These are phyloP conservation scores for Hypsizygus ulmarius DNA, from an alignment of 1,284 basidiomycete genomes.

Conservation along the genomic window DNA sequence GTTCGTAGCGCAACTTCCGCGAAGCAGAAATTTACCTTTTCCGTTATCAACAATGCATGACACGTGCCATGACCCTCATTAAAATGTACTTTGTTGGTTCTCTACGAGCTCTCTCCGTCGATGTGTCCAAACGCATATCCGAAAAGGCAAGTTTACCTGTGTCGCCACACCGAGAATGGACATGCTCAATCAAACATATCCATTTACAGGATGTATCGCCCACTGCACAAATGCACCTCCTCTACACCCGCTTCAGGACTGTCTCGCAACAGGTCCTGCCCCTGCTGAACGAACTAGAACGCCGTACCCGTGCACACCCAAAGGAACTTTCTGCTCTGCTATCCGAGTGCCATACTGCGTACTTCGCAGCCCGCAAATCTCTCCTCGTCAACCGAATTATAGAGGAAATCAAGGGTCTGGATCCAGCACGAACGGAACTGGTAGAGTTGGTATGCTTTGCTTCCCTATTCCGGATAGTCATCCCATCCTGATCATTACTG, in stretches of 20 bases:
- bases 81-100: conserved; percentile 91
- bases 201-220: conserved; percentile 67
- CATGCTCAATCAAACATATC: neutral
- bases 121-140: conserved; percentile 69
- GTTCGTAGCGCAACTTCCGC: conserved; percentile 74
- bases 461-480: neutral
- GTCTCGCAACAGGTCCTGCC: conserved; percentile 72
- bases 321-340: conserved; percentile 78
- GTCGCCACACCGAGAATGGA: neutral
- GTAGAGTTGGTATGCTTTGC: conserved; percentile 74
- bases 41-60: conserved; percentile 94
- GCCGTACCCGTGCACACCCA: conserved; percentile 67
- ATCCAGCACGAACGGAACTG: conserved; percentile 74
- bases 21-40: conserved; percentile 91
- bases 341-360: conserved; percentile 81
- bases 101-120: conserved; percentile 68
- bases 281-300: conserved; percentile 80
- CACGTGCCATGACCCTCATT: conserved; percentile 92
- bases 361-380: conserved; percentile 69
- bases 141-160: conserved; percentile 60
- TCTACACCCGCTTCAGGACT: conserved; percentile 84
- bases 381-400: conserved; percentile 69
- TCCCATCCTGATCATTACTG: conserved; percentile 4
- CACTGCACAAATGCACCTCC: conserved; percentile 78
- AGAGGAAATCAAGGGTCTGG: conserved; percentile 80